Evolutionary conservation across 441 rosid genomes (phyloP), one percentile per base, ranked within the genome.

Genomic region (Hypseocharis bilobata): DNA sequence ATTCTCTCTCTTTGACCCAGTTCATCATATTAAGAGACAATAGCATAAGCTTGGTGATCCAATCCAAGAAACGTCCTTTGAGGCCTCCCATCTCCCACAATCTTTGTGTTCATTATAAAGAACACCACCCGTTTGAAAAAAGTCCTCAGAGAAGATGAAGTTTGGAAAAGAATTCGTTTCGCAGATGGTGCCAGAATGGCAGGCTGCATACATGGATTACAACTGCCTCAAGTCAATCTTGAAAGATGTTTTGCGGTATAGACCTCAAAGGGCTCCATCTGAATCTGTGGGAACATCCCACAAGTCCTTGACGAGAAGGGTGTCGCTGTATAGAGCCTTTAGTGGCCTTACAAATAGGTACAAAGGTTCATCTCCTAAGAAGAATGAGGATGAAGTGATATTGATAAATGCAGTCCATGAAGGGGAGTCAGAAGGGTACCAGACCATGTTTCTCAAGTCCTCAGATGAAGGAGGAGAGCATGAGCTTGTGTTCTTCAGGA

Each of bases 111-210:
- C 19, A 5, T 44, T 44, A 44, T n/a, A 44, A 16, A 13, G 51
- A 3, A 20, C 20, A 44, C 20, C 14, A 44, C 51, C 17, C 16
- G 51, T 16, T n/a, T 20, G 51, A n/a, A n/a, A 6, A 44, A 44
- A 44, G 51, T 44, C 51, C 20, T 44, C 19, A 3, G 51, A 44
- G 51, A 71, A n/a, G 16, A 70, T 63, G 73, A 70, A 70, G 68
- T 70, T 70, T 20, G 64, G 77, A 36, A 85, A 85, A 77, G 88
- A 87, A 76, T 87, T 78, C n/a, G 78, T 70, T 8, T 63, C 82
- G 11, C 90, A 87, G 57, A 72, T 84, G 88, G 85, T 85, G 74
- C 88, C 71, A 40, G 93, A 87, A 82, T 87, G 93, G 93, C 75
- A 78, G 51, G 86, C 82, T 29, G 90, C 90, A 17, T 87, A 85